Conservation (phyloP, 2,329 filamentous ascomycete genomes). For the Didymella pinodella region DNA sequence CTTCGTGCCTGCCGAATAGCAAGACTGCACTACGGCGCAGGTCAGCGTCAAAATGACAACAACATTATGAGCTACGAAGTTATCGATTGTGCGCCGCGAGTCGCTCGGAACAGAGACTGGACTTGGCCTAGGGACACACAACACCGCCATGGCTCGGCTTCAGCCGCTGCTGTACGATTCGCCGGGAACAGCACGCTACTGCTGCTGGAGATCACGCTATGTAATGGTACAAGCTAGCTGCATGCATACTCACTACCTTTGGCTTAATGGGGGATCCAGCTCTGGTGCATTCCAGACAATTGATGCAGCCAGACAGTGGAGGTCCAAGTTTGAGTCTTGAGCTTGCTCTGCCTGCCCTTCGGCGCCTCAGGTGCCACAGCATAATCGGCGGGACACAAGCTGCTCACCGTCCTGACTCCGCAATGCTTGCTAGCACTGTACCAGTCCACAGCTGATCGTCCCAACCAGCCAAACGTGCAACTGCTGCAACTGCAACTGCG, state of each 20-base stretch:
- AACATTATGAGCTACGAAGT: too few species aligned
- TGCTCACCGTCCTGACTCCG: not conserved
- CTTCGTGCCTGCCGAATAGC: too few species aligned
- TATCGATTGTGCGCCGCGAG: too few species aligned
- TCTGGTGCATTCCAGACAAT: too few species aligned
- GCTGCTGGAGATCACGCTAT: not conserved
- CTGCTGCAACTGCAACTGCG: not conserved
- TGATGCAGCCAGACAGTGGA: too few species aligned
- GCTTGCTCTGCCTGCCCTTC: not conserved
- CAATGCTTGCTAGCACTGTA: not conserved
- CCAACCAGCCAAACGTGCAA: not conserved
- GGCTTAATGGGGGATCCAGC: too few species aligned
- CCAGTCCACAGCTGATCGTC: too few species aligned
- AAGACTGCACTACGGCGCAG: too few species aligned
- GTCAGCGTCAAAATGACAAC: too few species aligned
- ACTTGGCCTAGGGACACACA: not conserved
- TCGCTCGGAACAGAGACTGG: too few species aligned
- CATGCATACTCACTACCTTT: not conserved
- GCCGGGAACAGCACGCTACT: slow-evolving; percentile 9
- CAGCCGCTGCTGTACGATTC: slow-evolving; percentile 6
- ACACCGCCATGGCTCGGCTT: slow-evolving; percentile 8
- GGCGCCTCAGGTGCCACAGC: slow-evolving; percentile 9
- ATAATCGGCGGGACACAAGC: not conserved
- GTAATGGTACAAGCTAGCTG: not conserved
- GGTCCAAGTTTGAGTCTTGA: not conserved